Base-by-base conservation (phyloP, 441 rosid genomes). In the Dalechampia spathulata region DNA sequence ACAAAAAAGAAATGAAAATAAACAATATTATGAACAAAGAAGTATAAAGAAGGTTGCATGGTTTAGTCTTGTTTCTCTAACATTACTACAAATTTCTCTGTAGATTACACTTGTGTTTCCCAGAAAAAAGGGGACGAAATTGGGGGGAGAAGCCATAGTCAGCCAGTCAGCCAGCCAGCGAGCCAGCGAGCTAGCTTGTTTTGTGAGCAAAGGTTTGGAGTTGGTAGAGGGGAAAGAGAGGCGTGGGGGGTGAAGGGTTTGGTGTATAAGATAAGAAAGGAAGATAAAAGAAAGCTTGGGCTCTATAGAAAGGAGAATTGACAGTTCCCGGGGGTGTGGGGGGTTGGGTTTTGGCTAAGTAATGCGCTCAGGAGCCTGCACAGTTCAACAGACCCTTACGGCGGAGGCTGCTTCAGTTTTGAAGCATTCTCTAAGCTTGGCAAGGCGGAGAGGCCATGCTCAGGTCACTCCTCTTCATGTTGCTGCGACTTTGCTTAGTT, bases 381-480 rank as follows among this genome's bases (percentile, higher is more conserved):
- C 95, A 60, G 83, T 85, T 57, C 97, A 86, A 78, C 95, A 90
- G 85, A 90, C 97, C 81, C 95, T 90, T 66, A 84, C 97, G 58
- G 59, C 89, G 41, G 97, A 90, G 97, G 91, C 95, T 83, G 97
- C 97, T 86, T 90, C 95, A 64, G 83, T 83, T 3, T 74, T 90
- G 97, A 90, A 87, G 97, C 95, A 85, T 56, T 90, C 97, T 78
- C 97, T 90, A 7, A 72, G 72, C 76, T 74, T 90, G 65, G 97
- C 97, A 28, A 65, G 97, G 76, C 62, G 97, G 81, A 75, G 97
- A 72, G 97, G 97, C 83, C 97, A 90, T 87, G 95, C 90, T 67
- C 97, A 86, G 83, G 86, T 79, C 79, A 90, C 96, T 72, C 96
- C 96, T 62, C 86, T 90, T 56, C 97, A 90, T 60, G 97, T 90